Percentiles rank a stretch among this genome's conserved stretches.
phyloP scores from a whole-genome alignment of 441 rosid species.

The Theobroma grandiflorum region DNA sequence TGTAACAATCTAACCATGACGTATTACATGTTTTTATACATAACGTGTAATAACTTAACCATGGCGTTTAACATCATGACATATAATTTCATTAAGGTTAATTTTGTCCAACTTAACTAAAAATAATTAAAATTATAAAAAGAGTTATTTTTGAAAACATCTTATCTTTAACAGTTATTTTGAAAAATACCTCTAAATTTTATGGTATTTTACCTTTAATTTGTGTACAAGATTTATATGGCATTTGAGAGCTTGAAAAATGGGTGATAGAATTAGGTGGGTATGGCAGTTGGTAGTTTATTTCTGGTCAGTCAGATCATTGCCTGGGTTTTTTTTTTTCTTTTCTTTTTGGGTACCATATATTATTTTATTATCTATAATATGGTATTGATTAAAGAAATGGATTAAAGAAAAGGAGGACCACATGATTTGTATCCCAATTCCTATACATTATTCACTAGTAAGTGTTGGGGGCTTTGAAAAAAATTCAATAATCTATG shows the following conservation, averaged over 20 bases:
- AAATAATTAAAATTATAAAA: too few relatives aligned
- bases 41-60: too few relatives aligned
- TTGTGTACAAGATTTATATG: neutral
- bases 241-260: neutral
- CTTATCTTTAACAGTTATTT: too few relatives aligned
- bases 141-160: too few relatives aligned
- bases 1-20: too few relatives aligned
- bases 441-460: slow-evolving; percentile 34
- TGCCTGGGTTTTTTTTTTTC: slow-evolving; percentile 2
- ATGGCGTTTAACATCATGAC: too few relatives aligned
- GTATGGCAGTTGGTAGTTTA: slow-evolving; percentile 52
- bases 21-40: too few relatives aligned
- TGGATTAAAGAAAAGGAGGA: neutral
- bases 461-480: neutral
- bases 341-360: slow-evolving; percentile 7
- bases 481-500: neutral
- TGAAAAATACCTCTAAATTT: too few relatives aligned
- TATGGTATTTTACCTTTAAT: neutral
- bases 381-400: neutral
- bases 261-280: slow-evolving; percentile 35
- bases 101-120: too few relatives aligned
- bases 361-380: neutral
- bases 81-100: too few relatives aligned
- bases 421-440: slow-evolving; percentile 48
- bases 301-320: slow-evolving; percentile 33